Evolutionary conservation across 805 yeast genomes (phyloP).

Genomic region (Spencermartinsiella europaea): DNA sequence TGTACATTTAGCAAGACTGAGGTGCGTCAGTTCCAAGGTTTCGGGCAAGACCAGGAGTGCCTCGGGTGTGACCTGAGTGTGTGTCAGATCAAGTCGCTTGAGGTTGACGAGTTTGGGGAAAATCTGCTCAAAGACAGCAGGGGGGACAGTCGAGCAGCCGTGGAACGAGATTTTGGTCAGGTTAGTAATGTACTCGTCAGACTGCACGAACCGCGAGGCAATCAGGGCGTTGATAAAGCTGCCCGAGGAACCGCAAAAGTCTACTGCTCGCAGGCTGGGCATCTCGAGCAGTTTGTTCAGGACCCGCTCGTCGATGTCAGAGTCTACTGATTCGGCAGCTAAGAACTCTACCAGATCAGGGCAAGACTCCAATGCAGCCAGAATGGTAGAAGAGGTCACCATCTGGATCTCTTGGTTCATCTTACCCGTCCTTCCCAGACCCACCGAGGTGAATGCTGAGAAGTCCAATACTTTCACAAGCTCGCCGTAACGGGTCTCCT

Average conservation of each 20-base stretch:
- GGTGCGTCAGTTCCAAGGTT: slow-evolving; percentile 61
- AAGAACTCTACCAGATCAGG: slow-evolving; percentile 73
- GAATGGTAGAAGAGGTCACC: slow-evolving; percentile 72
- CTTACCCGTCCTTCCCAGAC: slow-evolving; percentile 80
- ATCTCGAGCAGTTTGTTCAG: slow-evolving; percentile 52
- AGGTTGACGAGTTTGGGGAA: slow-evolving; percentile 54
- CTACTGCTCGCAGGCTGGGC: slow-evolving; percentile 60
- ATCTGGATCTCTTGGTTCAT: slow-evolving; percentile 91
- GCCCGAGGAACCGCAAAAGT: slow-evolving; percentile 85
- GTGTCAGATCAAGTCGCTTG: slow-evolving; percentile 70
- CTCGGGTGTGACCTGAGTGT: slow-evolving; percentile 69
- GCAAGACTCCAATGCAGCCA: slow-evolving; percentile 51
- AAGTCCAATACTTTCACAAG: slow-evolving; percentile 77
- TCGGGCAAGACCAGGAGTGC: slow-evolving; percentile 52
- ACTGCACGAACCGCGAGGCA: slow-evolving; percentile 22
- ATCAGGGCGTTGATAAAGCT: slow-evolving; percentile 58
- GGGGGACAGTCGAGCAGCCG: slow-evolving; percentile 76
- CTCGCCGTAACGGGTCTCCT: slow-evolving; percentile 40
- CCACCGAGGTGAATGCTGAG: slow-evolving; percentile 82
- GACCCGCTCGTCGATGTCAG: slow-evolving; percentile 63
- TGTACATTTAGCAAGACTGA: slow-evolving; percentile 62
- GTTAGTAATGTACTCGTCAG: slow-evolving; percentile 16
- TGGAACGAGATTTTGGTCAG: slow-evolving; percentile 63
- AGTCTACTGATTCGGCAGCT: slow-evolving; percentile 81
- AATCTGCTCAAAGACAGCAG: slow-evolving; percentile 49